phyloP scores from a whole-genome alignment of 2,329 filamentous ascomycete species.

The Dendrostoma leiphaemia region DNA sequence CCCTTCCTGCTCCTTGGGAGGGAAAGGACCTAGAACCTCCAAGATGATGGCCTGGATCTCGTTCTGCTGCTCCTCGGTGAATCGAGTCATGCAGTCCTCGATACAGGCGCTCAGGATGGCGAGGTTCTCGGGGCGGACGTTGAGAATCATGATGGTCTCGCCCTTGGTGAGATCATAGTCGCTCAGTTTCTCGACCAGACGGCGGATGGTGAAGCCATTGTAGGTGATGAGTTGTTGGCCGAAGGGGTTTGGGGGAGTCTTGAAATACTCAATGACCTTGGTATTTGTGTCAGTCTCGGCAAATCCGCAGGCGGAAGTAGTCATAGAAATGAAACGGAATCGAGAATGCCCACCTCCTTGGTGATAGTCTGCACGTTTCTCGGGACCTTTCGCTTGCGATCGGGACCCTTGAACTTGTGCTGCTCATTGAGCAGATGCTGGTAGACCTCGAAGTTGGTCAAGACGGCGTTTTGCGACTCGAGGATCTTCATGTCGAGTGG shows the following conservation, averaged over 20 bases:
- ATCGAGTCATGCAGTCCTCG: conserved; percentile 63
- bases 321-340: conserved; percentile 4
- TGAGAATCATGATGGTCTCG: conserved; percentile 67
- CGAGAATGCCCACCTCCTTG: conserved; percentile 61
- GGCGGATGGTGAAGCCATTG: conserved; percentile 47
- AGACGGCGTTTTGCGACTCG: conserved; percentile 65
- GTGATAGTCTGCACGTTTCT: conserved; percentile 60
- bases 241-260: conserved; percentile 53
- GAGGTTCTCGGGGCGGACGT: conserved; percentile 57
- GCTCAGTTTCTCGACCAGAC: conserved; percentile 54
- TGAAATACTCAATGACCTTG: conserved; percentile 61
- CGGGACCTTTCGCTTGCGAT: conserved; percentile 35
- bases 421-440: conserved; percentile 60
- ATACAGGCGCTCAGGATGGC: conserved; percentile 61
- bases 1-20: conserved; percentile 19
- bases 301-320: not conserved
- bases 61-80: conserved; percentile 56
- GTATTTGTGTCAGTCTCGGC: conserved; percentile 5
- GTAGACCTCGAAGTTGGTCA: conserved; percentile 74
- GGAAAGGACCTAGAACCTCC: conserved; percentile 56
- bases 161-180: conserved; percentile 64
- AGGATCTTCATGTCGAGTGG: conserved; percentile 61
- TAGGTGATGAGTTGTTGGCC: conserved; percentile 55
- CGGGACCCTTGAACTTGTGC: conserved; percentile 48
- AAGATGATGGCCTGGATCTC: conserved; percentile 56